Evolutionary conservation across 2,329 filamentous ascomycete species (phyloP).

Genomic region (Ophiocordyceps camponoti-leonardi): DNA sequence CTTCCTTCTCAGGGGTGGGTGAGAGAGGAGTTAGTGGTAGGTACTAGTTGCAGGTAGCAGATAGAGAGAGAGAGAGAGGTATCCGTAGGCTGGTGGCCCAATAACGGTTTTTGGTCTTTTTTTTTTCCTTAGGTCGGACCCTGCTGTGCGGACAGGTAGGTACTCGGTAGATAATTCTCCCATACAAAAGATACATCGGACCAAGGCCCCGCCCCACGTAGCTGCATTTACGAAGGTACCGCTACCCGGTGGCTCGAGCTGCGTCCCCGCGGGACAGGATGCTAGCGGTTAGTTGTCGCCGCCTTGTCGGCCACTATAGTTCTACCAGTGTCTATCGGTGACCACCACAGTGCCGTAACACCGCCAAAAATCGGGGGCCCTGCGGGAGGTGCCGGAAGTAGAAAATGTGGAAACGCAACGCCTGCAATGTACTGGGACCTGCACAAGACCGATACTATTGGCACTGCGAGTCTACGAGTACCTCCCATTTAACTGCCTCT

Average conservation of each 20-base stretch:
- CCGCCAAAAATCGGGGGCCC: not conserved
- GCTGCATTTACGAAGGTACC: not conserved
- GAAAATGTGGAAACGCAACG: not conserved
- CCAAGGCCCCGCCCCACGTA: not conserved
- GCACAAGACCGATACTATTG: not conserved
- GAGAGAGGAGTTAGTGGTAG: too few relatives aligned
- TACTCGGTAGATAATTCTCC: not conserved
- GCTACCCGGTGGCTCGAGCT: not conserved
- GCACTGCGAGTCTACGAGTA: not conserved
- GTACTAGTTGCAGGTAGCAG: too few relatives aligned
- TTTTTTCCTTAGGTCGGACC: too few relatives aligned
- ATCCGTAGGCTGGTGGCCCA: too few relatives aligned
- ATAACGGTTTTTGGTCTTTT: too few relatives aligned
- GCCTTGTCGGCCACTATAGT: too few relatives aligned
- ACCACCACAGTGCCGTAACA: not conserved
- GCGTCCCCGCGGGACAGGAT: too few relatives aligned
- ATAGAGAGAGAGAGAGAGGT: too few relatives aligned
- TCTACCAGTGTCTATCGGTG: too few relatives aligned
- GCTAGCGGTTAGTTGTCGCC: not conserved
- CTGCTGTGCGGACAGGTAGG: too few relatives aligned
- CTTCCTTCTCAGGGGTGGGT: too few relatives aligned
- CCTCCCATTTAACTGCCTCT: too few relatives aligned
- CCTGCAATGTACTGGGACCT: not conserved
- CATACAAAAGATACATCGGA: not conserved
- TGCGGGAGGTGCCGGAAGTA: not conserved